A percentile compares a stretch with the other conserved stretches of the same genome.
Evolutionary conservation across 2,329 filamentous ascomycete species (phyloP).

Genomic region (Diaporthe sp.): DNA sequence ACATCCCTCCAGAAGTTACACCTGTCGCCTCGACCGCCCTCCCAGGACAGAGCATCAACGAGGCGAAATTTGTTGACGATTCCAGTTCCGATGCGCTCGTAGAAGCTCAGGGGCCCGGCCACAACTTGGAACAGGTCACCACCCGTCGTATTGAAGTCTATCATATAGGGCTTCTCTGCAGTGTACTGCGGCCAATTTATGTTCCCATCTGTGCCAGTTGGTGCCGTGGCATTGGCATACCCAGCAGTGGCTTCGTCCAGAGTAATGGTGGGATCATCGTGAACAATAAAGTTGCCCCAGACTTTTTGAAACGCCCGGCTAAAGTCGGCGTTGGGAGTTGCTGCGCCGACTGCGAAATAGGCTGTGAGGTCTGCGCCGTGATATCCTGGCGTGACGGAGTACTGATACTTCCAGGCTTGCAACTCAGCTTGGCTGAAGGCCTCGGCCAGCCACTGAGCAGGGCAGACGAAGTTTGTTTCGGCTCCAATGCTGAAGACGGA

Average conservation of each 20-base stretch:
- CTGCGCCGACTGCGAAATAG: conserved; percentile 45
- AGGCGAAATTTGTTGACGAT: conserved; percentile 41
- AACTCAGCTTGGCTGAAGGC: conserved; percentile 49
- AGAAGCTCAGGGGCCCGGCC: conserved; percentile 40
- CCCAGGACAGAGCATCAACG: background rate
- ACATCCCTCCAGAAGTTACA: background rate
- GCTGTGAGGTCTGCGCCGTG: conserved; percentile 48
- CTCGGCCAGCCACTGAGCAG: conserved; percentile 59
- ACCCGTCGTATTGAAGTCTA: conserved; percentile 57
- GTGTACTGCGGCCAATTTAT: conserved; percentile 15
- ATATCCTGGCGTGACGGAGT: conserved; percentile 47
- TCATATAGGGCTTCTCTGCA: conserved; percentile 46
- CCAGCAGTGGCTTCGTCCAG: conserved; percentile 42
- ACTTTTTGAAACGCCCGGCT: conserved; percentile 52
- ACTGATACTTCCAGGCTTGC: conserved; percentile 55
- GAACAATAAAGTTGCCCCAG: conserved; percentile 55
- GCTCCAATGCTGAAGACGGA: conserved; percentile 57
- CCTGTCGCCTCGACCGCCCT: background rate
- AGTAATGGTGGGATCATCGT: conserved; percentile 51
- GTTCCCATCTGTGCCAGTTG: background rate
- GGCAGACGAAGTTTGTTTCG: conserved; percentile 61
- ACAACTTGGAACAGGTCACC: conserved; percentile 40
- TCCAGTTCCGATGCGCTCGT: conserved; percentile 38
- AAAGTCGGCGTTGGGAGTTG: conserved; percentile 45
- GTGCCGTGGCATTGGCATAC: conserved; percentile 15